These are phyloP conservation scores for Tolypocladium inflatum DNA, from an alignment of 2,329 filamentous ascomycete species.

Conservation along the genomic window DNA sequence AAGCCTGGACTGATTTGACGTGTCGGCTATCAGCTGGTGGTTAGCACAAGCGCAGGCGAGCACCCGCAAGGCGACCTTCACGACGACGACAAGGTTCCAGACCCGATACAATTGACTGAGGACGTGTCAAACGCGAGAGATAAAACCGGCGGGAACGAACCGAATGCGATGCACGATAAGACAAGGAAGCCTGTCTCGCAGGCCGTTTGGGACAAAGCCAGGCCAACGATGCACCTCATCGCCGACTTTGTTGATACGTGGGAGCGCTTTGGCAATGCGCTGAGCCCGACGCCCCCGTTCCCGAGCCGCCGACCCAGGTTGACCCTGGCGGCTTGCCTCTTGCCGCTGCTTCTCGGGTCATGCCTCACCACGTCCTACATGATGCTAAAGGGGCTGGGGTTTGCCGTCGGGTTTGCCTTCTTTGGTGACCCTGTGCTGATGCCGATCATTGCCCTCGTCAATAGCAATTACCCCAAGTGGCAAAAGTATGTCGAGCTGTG, in stretches of 20 bases:
- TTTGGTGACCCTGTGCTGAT: constrained; percentile 70
- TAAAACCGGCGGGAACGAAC: constrained; percentile 35
- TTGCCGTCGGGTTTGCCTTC: constrained; percentile 64
- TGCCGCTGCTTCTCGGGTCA: constrained; percentile 41
- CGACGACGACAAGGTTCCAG: constrained; percentile 45
- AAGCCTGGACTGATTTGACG: constrained; percentile 21
- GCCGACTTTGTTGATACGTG: constrained; percentile 39
- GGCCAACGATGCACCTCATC: constrained; percentile 56
- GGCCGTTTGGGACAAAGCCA: constrained; percentile 67
- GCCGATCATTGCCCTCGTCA: constrained; percentile 47
- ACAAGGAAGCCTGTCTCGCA: constrained; percentile 70
- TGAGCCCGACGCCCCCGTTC: constrained; percentile 57
- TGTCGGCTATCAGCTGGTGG: constrained; percentile 43
- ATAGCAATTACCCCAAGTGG: constrained; percentile 60
- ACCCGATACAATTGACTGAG: constrained; percentile 26
- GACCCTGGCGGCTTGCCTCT: constrained; percentile 42
- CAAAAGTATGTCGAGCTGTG: constrained; percentile 63
- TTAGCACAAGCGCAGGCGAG: constrained; percentile 69
- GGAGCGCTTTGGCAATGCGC: constrained; percentile 42
- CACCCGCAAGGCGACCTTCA: constrained; percentile 57
- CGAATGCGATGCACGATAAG: constrained; percentile 48
- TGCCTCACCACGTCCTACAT: constrained; percentile 48
- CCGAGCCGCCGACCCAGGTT: constrained; percentile 41
- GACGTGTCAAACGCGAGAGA: constrained; percentile 30
- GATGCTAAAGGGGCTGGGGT: constrained; percentile 54